phyloP scores from a whole-genome alignment of 495 filamentous ascomycete genomes.

The Trichoderma reesei region DNA sequence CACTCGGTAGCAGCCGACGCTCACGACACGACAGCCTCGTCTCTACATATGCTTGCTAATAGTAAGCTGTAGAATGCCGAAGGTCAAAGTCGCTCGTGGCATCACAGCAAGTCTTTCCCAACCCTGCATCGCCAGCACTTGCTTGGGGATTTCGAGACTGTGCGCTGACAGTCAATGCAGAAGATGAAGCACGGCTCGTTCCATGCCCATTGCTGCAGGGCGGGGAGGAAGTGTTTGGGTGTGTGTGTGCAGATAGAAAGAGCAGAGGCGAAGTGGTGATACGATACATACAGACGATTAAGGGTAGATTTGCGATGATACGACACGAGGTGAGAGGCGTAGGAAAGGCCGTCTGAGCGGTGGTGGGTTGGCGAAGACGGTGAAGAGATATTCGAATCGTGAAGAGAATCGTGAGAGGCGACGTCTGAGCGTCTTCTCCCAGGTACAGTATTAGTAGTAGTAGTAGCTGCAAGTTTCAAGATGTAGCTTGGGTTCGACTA shows the following conservation, averaged over 20 bases:
- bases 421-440: no score
- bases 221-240: neutral
- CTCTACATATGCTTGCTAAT: neutral
- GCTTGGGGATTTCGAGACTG: neutral
- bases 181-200: neutral
- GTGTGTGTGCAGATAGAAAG: neutral
- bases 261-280: neutral
- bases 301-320: neutral
- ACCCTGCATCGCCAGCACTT: neutral
- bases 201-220: neutral
- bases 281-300: neutral
- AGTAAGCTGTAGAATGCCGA: neutral
- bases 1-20: neutral
- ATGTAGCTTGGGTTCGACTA: no score
- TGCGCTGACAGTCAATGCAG: neutral
- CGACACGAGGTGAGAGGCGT: no score
- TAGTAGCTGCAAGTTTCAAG: no score
- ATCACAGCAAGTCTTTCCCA: neutral
- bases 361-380: no score
- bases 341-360: no score
- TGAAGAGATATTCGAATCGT: no score
- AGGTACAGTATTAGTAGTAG: no score
- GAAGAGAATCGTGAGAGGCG: no score
- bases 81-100: neutral
- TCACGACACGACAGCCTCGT: no score